Base-by-base conservation (phyloP, 306 rosid genomes). In the Gleditsia sinensis region DNA sequence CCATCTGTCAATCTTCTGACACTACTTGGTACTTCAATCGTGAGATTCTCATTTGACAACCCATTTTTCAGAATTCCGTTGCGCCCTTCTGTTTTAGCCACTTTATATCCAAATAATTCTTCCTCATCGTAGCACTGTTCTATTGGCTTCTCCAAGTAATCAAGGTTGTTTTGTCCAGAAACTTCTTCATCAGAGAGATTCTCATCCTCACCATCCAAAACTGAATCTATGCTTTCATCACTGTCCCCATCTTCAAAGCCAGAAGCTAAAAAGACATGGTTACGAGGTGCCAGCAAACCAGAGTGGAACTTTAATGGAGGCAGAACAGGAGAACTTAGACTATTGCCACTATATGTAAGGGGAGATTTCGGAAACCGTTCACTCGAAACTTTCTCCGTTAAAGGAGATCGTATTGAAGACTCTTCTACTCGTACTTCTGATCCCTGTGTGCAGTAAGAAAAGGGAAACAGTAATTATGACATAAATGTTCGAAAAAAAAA, bases 261-360 rank as follows among this genome's bases (percentile, higher is more conserved):
- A 0, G 79, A 77, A 49, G 82, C 67, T 5, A 42, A 80, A 64
- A 84, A 83, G 11, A 73, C 67, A 24, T 60, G 77, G 40, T 83
- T 78, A 10, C 53, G 91, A 20, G 92, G 87, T 6, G 91, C 32
- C 2, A 90, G 84, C 63, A 92, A 72, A 34, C 86, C 74, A 9
- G 92, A 72, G 60, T 86, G 90, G 75, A 90, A 88, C 67, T 92
- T 94, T 25, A 87, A 76, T 0, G 99, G 97, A 58, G 99, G 99
- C 24, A 92, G 74, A 73, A 68, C 72, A 3, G 83, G 91, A 62
- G 91, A 82, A 62, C 32, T 64, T 53, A 82, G 77, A 58, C 69
- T 71, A 57, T 51, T 90, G 65, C 65, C 72, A 50, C 50, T 56
- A 60, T 71, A 72, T 6, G 42, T 49, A 17, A 82, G 60, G 10